Percentiles rank a stretch among this genome's conserved stretches.
Evolutionary conservation across 1,284 basidiomycete genomes (phyloP).

Genomic region (Earliella scabrosa): DNA sequence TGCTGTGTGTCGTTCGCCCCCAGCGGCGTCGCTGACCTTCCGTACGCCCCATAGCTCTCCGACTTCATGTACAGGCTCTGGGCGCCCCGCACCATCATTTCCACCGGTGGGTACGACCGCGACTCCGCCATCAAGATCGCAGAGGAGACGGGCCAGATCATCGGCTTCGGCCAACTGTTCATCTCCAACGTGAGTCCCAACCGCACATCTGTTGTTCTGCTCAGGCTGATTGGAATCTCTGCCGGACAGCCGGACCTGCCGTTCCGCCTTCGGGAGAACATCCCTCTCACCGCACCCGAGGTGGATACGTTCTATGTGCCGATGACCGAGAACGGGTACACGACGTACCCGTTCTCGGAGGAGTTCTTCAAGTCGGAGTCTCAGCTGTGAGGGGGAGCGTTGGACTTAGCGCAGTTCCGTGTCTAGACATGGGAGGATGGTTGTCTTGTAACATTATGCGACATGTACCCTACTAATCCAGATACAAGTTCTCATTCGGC

Average conservation of each 20-base stretch:
- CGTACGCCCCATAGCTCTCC: too few species aligned
- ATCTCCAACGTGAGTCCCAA: constrained; percentile 41
- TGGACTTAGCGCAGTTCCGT: too few species aligned
- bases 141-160: constrained; percentile 39
- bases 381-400: too few species aligned
- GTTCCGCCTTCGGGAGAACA: constrained; percentile 18
- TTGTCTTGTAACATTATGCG: neutral
- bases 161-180: constrained; percentile 52
- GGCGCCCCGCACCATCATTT: constrained; percentile 33
- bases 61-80: constrained; percentile 36
- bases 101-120: constrained; percentile 40
- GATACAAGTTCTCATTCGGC: too few species aligned
- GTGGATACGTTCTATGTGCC: constrained; percentile 20
- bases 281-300: constrained; percentile 15
- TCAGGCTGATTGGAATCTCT: neutral
- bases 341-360: constrained; percentile 25
- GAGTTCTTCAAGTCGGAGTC: constrained; percentile 15
- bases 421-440: neutral
- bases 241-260: constrained; percentile 24
- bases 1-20: neutral
- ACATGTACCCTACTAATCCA: too few species aligned
- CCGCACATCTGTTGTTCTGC: neutral
- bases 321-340: constrained; percentile 32
- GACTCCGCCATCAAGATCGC: constrained; percentile 30
- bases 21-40: too few species aligned